phyloP scores from a whole-genome alignment of 176 grass and related monocot genomes.

The Alloteropsis semialata region DNA sequence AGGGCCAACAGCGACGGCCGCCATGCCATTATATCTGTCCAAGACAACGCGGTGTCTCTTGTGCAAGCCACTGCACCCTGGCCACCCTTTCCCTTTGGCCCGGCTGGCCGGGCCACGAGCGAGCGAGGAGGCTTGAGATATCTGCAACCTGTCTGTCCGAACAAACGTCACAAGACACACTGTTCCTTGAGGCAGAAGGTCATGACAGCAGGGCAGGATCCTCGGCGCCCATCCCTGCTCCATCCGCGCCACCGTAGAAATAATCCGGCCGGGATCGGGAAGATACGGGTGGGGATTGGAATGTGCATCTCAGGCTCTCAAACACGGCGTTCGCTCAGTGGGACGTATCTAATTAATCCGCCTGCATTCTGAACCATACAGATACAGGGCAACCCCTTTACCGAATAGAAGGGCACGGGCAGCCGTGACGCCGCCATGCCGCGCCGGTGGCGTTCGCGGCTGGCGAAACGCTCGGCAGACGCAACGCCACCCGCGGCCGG shows the following conservation, averaged over 20 bases:
- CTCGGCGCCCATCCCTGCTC: neutral
- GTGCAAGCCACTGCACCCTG: slow-evolving; percentile 14
- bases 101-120: neutral
- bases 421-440: neutral
- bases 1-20: neutral
- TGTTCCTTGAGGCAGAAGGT: neutral
- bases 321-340: neutral
- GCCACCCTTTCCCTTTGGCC: neutral
- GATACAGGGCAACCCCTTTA: neutral
- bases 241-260: neutral
- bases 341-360: neutral
- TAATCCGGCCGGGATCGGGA: neutral
- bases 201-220: neutral
- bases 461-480: slow-evolving; percentile 17
- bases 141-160: neutral
- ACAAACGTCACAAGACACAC: neutral
- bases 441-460: slow-evolving; percentile 16
- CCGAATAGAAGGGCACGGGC: neutral
- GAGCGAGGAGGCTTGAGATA: neutral
- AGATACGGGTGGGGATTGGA: neutral
- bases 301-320: neutral
- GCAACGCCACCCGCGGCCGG: slow-evolving; percentile 12
- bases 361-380: neutral
- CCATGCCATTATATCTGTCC: neutral
- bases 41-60: slow-evolving; percentile 21